phyloP scores from a whole-genome alignment of 768 basidiomycete genomes.

The Mycena capillaripes region DNA sequence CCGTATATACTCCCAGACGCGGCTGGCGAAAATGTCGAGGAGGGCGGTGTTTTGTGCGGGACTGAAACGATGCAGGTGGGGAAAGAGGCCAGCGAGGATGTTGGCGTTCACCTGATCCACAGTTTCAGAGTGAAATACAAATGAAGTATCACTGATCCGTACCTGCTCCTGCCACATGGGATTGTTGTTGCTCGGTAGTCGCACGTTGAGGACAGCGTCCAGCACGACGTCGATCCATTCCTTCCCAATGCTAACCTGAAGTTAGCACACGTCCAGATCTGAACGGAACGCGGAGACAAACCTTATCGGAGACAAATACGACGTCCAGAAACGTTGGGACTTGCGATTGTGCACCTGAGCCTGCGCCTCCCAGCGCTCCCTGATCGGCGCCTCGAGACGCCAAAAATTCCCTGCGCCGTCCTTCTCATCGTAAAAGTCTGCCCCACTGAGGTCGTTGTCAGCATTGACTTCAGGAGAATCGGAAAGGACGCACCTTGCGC shows the following conservation, averaged over 20 bases:
- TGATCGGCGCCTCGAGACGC: background rate
- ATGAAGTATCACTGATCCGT: too few species aligned
- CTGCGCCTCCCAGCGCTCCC: slow-evolving; percentile 27
- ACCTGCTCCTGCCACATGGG: slow-evolving; percentile 34
- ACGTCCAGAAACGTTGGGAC: slow-evolving; percentile 29
- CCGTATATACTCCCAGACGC: too few species aligned
- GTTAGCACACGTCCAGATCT: background rate
- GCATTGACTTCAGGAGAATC: background rate
- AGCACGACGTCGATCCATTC: slow-evolving; percentile 30
- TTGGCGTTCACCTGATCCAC: slow-evolving; percentile 26
- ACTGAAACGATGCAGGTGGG: slow-evolving; percentile 29
- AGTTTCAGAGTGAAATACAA: background rate
- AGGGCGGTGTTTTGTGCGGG: slow-evolving; percentile 33
- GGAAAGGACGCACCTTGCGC: background rate
- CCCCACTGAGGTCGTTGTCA: background rate
- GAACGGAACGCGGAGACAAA: background rate
- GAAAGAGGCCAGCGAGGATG: slow-evolving; percentile 30
- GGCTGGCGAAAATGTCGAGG: slow-evolving; percentile 25
- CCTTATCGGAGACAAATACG: slow-evolving; percentile 27
- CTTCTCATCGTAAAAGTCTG: slow-evolving; percentile 8
- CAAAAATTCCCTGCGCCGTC: slow-evolving; percentile 10
- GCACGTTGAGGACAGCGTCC: slow-evolving; percentile 25
- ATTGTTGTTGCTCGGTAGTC: slow-evolving; percentile 16
- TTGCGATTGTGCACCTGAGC: slow-evolving; percentile 27
- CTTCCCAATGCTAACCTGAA: background rate